phyloP scores from a whole-genome alignment of 192 early-diverging fungal species.

The Coemansia sp. region DNA sequence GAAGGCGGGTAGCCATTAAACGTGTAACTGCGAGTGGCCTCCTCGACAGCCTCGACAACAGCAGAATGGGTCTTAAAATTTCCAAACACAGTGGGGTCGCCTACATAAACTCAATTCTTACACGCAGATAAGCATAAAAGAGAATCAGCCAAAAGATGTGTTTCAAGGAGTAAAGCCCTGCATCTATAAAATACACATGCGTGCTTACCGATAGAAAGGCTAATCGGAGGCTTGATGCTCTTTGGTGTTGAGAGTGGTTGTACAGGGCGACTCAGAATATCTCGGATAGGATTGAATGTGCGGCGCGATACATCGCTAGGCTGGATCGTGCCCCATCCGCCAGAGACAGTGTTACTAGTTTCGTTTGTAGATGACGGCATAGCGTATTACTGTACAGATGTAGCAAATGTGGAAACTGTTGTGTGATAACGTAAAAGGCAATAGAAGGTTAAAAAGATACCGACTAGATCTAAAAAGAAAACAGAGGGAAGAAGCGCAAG shows the following conservation, averaged over 20 bases:
- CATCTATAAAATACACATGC: not conserved
- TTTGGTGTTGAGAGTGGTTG: conserved; percentile 61
- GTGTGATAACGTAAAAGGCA: too few relatives aligned
- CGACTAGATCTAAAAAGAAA: too few relatives aligned
- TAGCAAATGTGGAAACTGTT: too few relatives aligned
- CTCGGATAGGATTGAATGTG: conserved; percentile 85
- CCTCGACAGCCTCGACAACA: conserved; percentile 69
- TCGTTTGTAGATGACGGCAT: conserved; percentile 36
- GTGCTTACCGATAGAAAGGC: conserved; percentile 47
- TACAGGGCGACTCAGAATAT: conserved; percentile 76
- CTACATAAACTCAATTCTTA: conserved; percentile 12
- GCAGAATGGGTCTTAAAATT: conserved; percentile 80
- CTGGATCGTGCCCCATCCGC: conserved; percentile 49
- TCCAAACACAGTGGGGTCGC: conserved; percentile 88
- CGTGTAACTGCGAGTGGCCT: conserved; percentile 65
- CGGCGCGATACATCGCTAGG: conserved; percentile 67
- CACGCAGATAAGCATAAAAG: too few relatives aligned
- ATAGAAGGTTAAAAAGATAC: too few relatives aligned
- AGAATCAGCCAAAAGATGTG: not conserved
- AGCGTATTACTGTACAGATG: not conserved
- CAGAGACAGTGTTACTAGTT: conserved; percentile 10
- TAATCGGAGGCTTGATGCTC: conserved; percentile 39
- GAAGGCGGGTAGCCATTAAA: conserved; percentile 84
- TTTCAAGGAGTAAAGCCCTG: not conserved
- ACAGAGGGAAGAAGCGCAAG: too few relatives aligned